Conservation (phyloP, 2,329 filamentous ascomycete species). For the Metarhizium sp. region DNA sequence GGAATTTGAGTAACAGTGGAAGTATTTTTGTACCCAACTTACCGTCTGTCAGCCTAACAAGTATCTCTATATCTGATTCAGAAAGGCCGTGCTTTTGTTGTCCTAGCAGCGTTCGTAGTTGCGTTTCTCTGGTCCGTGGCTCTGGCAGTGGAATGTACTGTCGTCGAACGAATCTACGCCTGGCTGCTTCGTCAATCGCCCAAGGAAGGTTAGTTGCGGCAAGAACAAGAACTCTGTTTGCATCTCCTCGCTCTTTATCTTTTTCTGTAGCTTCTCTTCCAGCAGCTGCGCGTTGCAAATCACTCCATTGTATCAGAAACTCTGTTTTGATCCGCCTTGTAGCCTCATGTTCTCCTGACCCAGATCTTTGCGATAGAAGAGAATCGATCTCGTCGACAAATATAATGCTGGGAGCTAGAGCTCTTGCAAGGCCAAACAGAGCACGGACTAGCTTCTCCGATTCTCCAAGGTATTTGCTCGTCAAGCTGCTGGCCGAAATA, state of each 20-base stretch:
- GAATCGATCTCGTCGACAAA: constrained; percentile 99
- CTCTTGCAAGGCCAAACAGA: constrained; percentile 81
- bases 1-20: not conserved
- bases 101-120: constrained; percentile 69
- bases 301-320: constrained; percentile 95
- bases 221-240: constrained; percentile 81
- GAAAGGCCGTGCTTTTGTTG: constrained; percentile 79
- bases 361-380: constrained; percentile 72
- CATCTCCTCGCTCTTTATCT: constrained; percentile 66
- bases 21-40: constrained; percentile 18
- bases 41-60: constrained; percentile 84
- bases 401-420: constrained; percentile 87
- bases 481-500: constrained; percentile 88
- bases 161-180: constrained; percentile 79
- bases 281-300: constrained; percentile 83
- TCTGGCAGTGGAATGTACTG: constrained; percentile 96
- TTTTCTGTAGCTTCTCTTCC: constrained; percentile 62
- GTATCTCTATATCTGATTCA: constrained; percentile 58
- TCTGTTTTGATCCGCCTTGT: constrained; percentile 94
- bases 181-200: constrained; percentile 94
- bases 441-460: constrained; percentile 94
- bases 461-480: constrained; percentile 92
- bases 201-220: constrained; percentile 94
- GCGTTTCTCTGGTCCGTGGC: constrained; percentile 65
- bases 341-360: constrained; percentile 83